Base-by-base conservation (phyloP, 2,329 filamentous ascomycete genomes). In the Scleromitrula shiraiana region DNA sequence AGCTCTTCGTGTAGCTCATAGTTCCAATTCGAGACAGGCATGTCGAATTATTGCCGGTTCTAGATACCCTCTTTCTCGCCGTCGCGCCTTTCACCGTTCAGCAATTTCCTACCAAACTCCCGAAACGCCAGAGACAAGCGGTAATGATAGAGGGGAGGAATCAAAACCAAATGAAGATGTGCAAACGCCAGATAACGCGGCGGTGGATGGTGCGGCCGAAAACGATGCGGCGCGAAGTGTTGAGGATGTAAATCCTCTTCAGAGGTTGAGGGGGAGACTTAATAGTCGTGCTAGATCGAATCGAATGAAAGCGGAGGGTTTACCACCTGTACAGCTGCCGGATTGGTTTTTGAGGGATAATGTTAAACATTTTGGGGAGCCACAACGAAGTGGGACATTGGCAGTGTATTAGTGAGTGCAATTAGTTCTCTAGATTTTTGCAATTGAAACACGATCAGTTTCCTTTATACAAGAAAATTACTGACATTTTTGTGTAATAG, bases 331-430 rank as follows among this genome's bases (percentile, higher is more conserved):
- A 19, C 67, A 72, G 41, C 65, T 85, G 12, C 79, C 82, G 0
- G 64, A 70, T 48, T 74, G 70, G 64, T 85, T 85, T 52, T 63
- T n/a, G n/a, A n/a, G 78, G 45, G 65, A 73, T 32, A 75, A 75
- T 46, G 70, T 85, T 23, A 54, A 56, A 20, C 52, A 49, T 35
- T 24, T 50, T 5, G 55, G 50, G 24, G 52, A 59, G 24, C 26
- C 50, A 30, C 29, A 44, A 12, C 23, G 50, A 9, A 50, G 46
- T 19, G 55, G 52, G 15, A 50, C 52, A 24, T 54, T 63, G 19
- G 52, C 53, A 22, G 54, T 59, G 2, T 56, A 46, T 26, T 45
- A 40, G n/a, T n/a, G n/a, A n/a, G n/a, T n/a, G n/a, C n/a, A n/a
- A n/a, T n/a, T n/a, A n/a, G n/a, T n/a, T n/a, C n/a, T n/a, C n/a